phyloP scores from a whole-genome alignment of 306 rosid species.

The Gynostemma pentaphyllum region DNA sequence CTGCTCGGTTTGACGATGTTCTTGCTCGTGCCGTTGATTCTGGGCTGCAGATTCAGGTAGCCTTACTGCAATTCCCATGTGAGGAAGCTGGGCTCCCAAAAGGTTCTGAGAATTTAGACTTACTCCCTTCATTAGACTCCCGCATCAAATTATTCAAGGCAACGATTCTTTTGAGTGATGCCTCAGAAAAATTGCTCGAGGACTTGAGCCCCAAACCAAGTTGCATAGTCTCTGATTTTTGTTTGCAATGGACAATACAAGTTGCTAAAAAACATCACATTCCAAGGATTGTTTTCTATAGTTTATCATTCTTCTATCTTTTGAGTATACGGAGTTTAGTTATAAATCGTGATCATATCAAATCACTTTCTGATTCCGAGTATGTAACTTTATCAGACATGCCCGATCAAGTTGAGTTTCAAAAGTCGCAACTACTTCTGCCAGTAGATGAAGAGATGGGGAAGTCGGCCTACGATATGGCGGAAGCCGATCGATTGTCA shows the following conservation, averaged over 20 bases:
- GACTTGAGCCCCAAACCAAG: constrained; percentile 32
- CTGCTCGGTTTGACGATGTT: constrained; percentile 13
- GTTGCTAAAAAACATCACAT: constrained; percentile 2
- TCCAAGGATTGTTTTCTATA: constrained; percentile 15
- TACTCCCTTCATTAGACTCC: constrained; percentile 34
- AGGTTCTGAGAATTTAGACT: constrained; percentile 53
- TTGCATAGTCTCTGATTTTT: constrained; percentile 47
- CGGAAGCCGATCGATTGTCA: constrained; percentile 5
- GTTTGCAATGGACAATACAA: constrained; percentile 26
- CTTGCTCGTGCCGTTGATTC: constrained; percentile 8
- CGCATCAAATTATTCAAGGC: constrained; percentile 15
- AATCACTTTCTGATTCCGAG: background rate
- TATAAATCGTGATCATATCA: background rate
- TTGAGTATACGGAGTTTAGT: background rate
- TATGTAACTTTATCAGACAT: constrained; percentile 9
- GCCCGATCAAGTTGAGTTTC: constrained; percentile 12
- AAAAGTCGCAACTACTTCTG: constrained; percentile 3
- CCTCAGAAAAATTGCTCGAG: constrained; percentile 21
- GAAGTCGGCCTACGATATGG: background rate
- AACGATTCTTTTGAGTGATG: constrained; percentile 19
- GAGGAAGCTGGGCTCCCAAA: constrained; percentile 34
- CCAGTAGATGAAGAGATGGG: background rate
- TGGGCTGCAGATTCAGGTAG: constrained; percentile 12
- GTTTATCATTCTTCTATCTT: background rate
- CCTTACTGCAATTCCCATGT: constrained; percentile 15